Percentiles rank a stretch among this genome's conserved stretches.
These are phyloP conservation scores for Mycena galopus DNA, from an alignment of 768 basidiomycete genomes.

Conservation along the genomic window DNA sequence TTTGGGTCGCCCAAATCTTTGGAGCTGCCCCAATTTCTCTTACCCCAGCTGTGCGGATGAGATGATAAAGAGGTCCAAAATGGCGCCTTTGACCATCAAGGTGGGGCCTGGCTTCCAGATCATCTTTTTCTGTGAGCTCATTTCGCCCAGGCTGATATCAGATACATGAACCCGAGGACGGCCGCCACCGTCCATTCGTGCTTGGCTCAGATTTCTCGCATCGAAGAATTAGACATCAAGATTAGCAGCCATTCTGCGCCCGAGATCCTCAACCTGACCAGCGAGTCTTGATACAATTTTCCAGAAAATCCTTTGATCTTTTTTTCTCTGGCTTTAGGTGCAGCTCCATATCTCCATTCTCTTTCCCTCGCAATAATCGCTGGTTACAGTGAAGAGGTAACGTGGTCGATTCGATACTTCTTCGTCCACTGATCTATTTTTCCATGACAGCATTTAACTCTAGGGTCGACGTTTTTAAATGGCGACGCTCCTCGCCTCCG, in stretches of 20 bases:
- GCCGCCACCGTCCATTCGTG: slow-evolving; percentile 45
- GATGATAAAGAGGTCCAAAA: slow-evolving; percentile 61
- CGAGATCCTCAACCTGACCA: slow-evolving; percentile 42
- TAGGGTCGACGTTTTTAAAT: slow-evolving; percentile 46
- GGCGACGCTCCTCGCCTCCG: slow-evolving; percentile 51
- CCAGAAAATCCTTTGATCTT: background rate
- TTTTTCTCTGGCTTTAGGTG: slow-evolving; percentile 29
- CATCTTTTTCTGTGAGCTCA: background rate
- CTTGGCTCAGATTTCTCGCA: slow-evolving; percentile 49
- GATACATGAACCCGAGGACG: slow-evolving; percentile 44
- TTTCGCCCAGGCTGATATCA: slow-evolving; percentile 16
- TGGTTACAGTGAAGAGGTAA: slow-evolving; percentile 30
- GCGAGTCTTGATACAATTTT: background rate
- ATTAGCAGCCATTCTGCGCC: slow-evolving; percentile 41
- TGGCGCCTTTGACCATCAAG: slow-evolving; percentile 49
- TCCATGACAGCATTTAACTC: slow-evolving; percentile 35
- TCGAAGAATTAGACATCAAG: slow-evolving; percentile 48
- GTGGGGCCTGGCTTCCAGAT: background rate
- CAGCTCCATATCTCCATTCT: slow-evolving; percentile 49
- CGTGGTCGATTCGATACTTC: background rate
- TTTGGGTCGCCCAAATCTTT: slow-evolving; percentile 55
- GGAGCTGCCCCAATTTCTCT: slow-evolving; percentile 52
- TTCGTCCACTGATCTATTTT: slow-evolving; percentile 29
- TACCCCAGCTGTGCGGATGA: slow-evolving; percentile 54
- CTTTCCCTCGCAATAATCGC: slow-evolving; percentile 45